These are phyloP conservation scores for Aspergillus sergii DNA, from an alignment of 2,329 filamentous ascomycete species.

Conservation along the genomic window DNA sequence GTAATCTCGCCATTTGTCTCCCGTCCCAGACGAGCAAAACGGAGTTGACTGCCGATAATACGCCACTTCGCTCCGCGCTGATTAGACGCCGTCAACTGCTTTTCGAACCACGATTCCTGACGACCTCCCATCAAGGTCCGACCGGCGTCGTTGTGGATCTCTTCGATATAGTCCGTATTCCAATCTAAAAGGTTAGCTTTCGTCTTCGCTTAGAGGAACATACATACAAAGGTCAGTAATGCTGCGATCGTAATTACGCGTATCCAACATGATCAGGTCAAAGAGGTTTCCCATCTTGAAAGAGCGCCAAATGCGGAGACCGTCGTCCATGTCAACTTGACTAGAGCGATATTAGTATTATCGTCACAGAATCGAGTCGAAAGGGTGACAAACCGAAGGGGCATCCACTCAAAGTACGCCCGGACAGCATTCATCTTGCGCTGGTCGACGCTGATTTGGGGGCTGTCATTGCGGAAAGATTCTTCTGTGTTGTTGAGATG, in stretches of 20 bases:
- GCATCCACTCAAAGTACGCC: constrained; percentile 70
- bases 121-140: constrained; percentile 70
- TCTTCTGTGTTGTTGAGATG: constrained; percentile 67
- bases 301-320: constrained; percentile 67
- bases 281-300: constrained; percentile 68
- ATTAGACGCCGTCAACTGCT: constrained; percentile 59
- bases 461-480: constrained; percentile 61
- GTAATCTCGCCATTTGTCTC: constrained; percentile 8
- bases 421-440: constrained; percentile 74
- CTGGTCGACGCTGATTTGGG: constrained; percentile 66
- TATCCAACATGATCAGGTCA: constrained; percentile 70
- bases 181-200: constrained; percentile 43
- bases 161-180: constrained; percentile 64
- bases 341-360: constrained; percentile 30
- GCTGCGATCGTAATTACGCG: constrained; percentile 67
- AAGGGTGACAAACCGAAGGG: constrained; percentile 47
- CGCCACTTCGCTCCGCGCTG: constrained; percentile 70
- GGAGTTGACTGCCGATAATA: constrained; percentile 69
- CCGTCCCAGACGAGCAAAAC: constrained; percentile 18
- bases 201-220: not conserved
- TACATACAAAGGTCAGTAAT: constrained; percentile 53
- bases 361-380: not conserved
- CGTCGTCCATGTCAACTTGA: constrained; percentile 70
- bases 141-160: constrained; percentile 67
- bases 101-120: constrained; percentile 77